phyloP scores from a whole-genome alignment of 805 yeast genomes.

The Candida silvatica region DNA sequence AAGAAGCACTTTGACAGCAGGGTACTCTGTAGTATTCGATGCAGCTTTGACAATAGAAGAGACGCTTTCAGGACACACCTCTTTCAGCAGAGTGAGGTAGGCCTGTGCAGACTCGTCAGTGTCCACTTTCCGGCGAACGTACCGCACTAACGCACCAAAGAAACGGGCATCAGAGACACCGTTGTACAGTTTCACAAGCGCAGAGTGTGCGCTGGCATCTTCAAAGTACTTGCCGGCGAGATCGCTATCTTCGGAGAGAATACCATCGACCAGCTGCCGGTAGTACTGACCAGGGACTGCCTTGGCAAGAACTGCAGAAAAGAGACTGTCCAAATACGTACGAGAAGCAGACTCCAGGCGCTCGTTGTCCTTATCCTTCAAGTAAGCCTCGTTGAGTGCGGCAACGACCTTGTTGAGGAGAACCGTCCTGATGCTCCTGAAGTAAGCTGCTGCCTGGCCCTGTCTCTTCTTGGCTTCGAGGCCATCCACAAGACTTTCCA shows the following conservation, averaged over 20 bases:
- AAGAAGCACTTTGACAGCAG: slow-evolving; percentile 5
- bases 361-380: not conserved
- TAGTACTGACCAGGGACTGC: not conserved
- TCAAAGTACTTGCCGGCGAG: not conserved
- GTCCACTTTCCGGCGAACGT: not conserved
- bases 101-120: not conserved
- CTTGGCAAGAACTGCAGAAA: too few species aligned
- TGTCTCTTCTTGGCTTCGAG: not conserved
- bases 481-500: not conserved
- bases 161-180: not conserved
- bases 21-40: slow-evolving; percentile 3
- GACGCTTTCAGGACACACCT: not conserved
- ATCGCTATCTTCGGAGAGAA: not conserved
- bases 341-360: not conserved
- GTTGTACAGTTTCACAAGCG: not conserved
- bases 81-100: not conserved
- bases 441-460: not conserved
- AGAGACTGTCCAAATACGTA: too few species aligned
- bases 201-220: not conserved
- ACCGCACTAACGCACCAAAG: too few species aligned
- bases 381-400: slow-evolving; percentile 8
- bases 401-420: slow-evolving; percentile 1
- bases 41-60: not conserved
- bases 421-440: slow-evolving; percentile 2
- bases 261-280: not conserved